A percentile compares a stretch with the other conserved stretches of the same genome.
Conservation (phyloP, 2,329 filamentous ascomycete genomes). For the Chrysoporthe austroafricana region DNA sequence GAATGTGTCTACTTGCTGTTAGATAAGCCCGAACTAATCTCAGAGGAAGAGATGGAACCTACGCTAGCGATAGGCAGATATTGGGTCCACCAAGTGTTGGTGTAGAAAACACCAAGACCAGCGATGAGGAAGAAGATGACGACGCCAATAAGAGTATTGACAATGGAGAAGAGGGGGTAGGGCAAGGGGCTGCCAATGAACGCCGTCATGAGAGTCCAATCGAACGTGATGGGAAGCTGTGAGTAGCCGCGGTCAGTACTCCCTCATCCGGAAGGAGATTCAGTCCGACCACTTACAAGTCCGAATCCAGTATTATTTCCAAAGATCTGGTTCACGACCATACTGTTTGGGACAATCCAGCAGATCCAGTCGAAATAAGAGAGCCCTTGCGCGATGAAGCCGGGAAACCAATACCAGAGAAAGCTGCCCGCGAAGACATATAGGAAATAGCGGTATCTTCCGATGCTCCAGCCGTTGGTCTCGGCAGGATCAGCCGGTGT, state of each 20-base stretch:
- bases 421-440: slow-evolving; percentile 21
- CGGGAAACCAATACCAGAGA: slow-evolving; percentile 25
- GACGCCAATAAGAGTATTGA: slow-evolving; percentile 22
- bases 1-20: slow-evolving; percentile 11
- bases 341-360: slow-evolving; percentile 24
- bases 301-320: slow-evolving; percentile 24
- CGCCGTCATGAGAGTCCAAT: slow-evolving; percentile 26
- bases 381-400: slow-evolving; percentile 22
- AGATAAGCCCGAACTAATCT: not conserved
- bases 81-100: slow-evolving; percentile 22
- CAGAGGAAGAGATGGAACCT: not conserved
- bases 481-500: slow-evolving; percentile 46
- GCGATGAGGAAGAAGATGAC: slow-evolving; percentile 23
- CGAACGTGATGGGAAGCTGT: slow-evolving; percentile 26
- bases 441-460: slow-evolving; percentile 22
- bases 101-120: slow-evolving; percentile 23
- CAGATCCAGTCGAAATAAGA: slow-evolving; percentile 27
- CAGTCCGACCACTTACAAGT: slow-evolving; percentile 3
- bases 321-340: slow-evolving; percentile 26
- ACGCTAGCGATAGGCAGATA: slow-evolving; percentile 25
- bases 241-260: not conserved
- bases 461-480: slow-evolving; percentile 23
- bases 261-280: not conserved
- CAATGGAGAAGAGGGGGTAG: slow-evolving; percentile 21
- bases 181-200: slow-evolving; percentile 24